Conservation (phyloP, 2,329 filamentous ascomycete species). For the Ascochyta rabiei region DNA sequence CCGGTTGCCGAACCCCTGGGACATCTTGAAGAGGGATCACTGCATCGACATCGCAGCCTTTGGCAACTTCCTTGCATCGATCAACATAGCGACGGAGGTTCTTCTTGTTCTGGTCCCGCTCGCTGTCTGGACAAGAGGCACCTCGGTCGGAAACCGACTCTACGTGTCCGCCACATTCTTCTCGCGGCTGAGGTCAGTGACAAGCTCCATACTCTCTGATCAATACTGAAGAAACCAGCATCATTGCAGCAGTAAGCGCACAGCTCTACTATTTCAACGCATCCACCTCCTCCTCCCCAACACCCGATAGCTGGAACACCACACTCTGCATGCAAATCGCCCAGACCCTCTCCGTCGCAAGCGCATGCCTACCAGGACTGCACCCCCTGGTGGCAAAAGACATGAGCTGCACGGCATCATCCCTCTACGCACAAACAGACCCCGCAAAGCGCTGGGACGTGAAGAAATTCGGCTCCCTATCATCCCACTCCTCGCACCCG, state of each 20-base stretch:
- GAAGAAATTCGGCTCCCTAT: not conserved
- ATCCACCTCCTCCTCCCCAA: slow-evolving; percentile 13
- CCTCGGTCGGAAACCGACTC: slow-evolving; percentile 28
- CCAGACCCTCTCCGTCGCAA: slow-evolving; percentile 39
- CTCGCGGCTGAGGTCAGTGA: slow-evolving; percentile 23
- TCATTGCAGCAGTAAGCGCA: slow-evolving; percentile 27
- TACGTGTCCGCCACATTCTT: slow-evolving; percentile 34
- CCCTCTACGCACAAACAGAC: not conserved
- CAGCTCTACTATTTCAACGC: slow-evolving; percentile 35
- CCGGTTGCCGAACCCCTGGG: slow-evolving; percentile 30
- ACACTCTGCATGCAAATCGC: slow-evolving; percentile 35
- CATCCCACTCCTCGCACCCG: not conserved
- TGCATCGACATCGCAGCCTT: slow-evolving; percentile 32
- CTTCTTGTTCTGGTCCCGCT: slow-evolving; percentile 36
- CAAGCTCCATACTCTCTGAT: not conserved
- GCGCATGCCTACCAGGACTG: slow-evolving; percentile 34
- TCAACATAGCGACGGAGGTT: slow-evolving; percentile 35
- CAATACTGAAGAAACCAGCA: slow-evolving; percentile 18
- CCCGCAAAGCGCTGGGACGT: not conserved
- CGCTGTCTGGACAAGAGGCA: slow-evolving; percentile 35
- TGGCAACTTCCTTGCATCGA: slow-evolving; percentile 37
- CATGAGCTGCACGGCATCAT: not conserved
- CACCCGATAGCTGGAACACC: slow-evolving; percentile 26
- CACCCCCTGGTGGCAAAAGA: slow-evolving; percentile 16
- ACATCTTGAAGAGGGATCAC: slow-evolving; percentile 12